Base-by-base conservation (phyloP, 2,329 filamentous ascomycete genomes). In the Aspergillus alliaceus region DNA sequence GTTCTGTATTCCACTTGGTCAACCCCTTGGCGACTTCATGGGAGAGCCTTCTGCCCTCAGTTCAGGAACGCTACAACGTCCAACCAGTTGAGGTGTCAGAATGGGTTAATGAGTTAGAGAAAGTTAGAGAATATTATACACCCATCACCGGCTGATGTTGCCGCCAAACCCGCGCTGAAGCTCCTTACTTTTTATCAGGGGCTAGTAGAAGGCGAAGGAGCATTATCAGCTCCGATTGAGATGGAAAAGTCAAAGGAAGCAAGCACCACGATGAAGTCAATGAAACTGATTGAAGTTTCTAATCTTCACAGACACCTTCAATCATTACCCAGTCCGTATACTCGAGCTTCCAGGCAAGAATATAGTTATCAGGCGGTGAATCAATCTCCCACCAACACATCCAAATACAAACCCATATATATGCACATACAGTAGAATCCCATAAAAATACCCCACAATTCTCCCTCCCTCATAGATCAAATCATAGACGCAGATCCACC, bases 131-230 rank as follows among this genome's bases (percentile, higher is more conserved):
- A 11, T 9, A 57, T 77, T 56, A 66, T 70, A 39, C 69, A 71
- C 1, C 62, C 67, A 9, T 69, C 68, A 9, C 72, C 69, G n/a
- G 69, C 73, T 4, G 69, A 75, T 4, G 60, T 81, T 1, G 73
- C 58, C 80, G 76, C 56, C 65, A 71, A 49, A 69, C 80, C 80
- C 0, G 80, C 75, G 8, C 61, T 83, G 39, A 84, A 84, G 72
- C 68, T 85, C 44, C 60, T 84, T 1, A 80, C 82, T 50, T 79
- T 79, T 24, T 84, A 82, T 61, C 68, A 67, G 51, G 69, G 63
- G 2, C 69, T 77, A 65, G 66, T 65, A 4, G 54, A 46, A 1
- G 67, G 54, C 0, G 72, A 71, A 4, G 69, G 58, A n/a, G 64
- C 62, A 9, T 56, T 51, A 14, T 69, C 74, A 1, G 67, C 77